Base-by-base conservation (phyloP, 192 early-diverging fungal species). In the Backusella macrospora region DNA sequence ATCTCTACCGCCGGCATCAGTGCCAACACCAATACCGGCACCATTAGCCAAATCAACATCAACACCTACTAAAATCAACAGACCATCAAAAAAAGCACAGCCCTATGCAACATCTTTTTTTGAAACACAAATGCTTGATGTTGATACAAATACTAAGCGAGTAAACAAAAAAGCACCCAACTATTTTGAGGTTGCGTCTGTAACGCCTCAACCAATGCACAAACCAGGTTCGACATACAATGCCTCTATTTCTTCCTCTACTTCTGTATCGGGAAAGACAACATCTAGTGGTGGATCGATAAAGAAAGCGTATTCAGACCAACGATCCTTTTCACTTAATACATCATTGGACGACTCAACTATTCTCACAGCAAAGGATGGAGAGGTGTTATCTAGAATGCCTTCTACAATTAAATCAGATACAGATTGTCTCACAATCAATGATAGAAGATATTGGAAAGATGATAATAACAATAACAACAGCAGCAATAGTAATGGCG, bases 371-470 rank as follows among this genome's bases (percentile, higher is more conserved):
- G 13, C 52, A 59, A 59, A 59, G 26, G 52, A 59, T 59, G 52
- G 21, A 9, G 52, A 59, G 23, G 9, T 26, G 9, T 23, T 13
- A 12, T 59, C 52, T 21, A 12, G 4, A 23, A 59, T 59, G 26
- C 21, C 52, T 59, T 8, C 52, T 13, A 26, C 52, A 23, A 13
- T 5, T 23, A 59, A 21, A 12, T 59, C 21, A 59, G 52, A 59
- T 59, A 59, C 5, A 59, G 21, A 26, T 4, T 59, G 26, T 26
- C 4, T 59, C 26, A 59, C 52, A 10, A 59, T 59, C 21, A 59
- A 59, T 59, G 26, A 59, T 59, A 59, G 52, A 59, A 59, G 52
- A 23, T 59, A 59, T 26, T 59, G 52, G 52, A 59, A 59, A 59
- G 52, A 59, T 12, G 26, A 10, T 12, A 26, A 26, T 21, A 59